These are phyloP conservation scores for Haematococcus sp. DNA, from an alignment of 139 green algal species.

Conservation along the genomic window DNA sequence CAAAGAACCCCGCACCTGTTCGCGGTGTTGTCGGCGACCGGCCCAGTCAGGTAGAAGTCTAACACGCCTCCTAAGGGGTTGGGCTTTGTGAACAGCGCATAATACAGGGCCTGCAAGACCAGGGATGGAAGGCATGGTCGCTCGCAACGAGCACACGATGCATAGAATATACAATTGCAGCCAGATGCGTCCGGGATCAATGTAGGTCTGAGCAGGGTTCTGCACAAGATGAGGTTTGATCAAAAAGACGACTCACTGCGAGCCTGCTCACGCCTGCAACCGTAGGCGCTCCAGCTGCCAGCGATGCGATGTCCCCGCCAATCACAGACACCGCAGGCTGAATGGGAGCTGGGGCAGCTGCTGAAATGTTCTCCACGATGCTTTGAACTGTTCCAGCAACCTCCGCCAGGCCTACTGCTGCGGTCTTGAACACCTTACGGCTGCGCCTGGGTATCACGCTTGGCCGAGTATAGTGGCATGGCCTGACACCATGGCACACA, in stretches of 20 bases:
- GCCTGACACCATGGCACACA: too few relatives aligned
- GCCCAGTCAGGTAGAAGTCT: conserved; percentile 77
- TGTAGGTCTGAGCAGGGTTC: not conserved
- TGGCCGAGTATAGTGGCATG: too few relatives aligned
- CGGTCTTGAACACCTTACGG: too few relatives aligned
- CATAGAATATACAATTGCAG: not conserved
- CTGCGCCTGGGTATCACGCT: too few relatives aligned
- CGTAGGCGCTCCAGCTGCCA: conserved; percentile 31
- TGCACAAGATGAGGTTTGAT: not conserved
- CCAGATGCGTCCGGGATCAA: not conserved
- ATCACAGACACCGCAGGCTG: conserved; percentile 8
- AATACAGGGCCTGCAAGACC: conserved; percentile 49
- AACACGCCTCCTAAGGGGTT: conserved; percentile 61
- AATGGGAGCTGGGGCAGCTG: too few relatives aligned
- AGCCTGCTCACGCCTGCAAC: conserved; percentile 30
- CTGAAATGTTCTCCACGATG: too few relatives aligned
- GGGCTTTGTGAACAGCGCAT: conserved; percentile 49
- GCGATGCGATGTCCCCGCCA: conserved; percentile 31
- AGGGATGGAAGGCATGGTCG: not conserved
- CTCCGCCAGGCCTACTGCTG: too few relatives aligned
- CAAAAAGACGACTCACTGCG: conserved; percentile 10
- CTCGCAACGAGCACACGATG: not conserved
- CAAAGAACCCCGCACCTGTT: conserved; percentile 26
- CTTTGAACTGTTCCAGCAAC: too few relatives aligned
- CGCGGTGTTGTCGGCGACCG: conserved; percentile 39